phyloP scores from a whole-genome alignment of 768 basidiomycete species.

The Suillus lakei region DNA sequence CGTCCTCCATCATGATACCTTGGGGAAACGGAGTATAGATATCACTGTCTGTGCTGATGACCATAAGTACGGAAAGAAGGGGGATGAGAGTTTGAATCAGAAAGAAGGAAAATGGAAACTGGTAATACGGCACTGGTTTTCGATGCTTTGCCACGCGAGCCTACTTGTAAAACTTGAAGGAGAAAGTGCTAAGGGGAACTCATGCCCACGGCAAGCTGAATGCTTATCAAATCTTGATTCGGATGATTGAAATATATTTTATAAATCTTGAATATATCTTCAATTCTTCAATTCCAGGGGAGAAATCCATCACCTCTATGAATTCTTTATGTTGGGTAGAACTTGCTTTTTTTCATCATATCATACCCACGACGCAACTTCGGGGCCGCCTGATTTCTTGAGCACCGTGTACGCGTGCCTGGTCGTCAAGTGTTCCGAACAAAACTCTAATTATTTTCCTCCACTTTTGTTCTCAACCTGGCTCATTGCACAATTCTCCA shows the following conservation, averaged over 20 bases:
- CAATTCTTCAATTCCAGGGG: too few relatives aligned
- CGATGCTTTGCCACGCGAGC: constrained; percentile 51
- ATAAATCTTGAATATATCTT: too few relatives aligned
- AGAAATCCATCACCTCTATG: constrained; percentile 5
- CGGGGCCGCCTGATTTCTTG: constrained; percentile 23
- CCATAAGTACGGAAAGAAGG: constrained; percentile 48
- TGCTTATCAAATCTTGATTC: constrained; percentile 5
- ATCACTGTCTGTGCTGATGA: constrained; percentile 57
- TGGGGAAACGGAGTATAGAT: constrained; percentile 61
- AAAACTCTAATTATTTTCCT: constrained; percentile 21
- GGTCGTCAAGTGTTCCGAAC: constrained; percentile 27
- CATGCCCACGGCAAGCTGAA: constrained; percentile 43
- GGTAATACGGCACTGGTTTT: constrained; percentile 32
- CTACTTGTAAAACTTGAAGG: constrained; percentile 23
- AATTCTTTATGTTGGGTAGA: constrained; percentile 9
- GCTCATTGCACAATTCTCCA: background rate
- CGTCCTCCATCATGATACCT: constrained; percentile 60
- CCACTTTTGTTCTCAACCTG: constrained; percentile 12
- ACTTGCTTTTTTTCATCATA: constrained; percentile 4
- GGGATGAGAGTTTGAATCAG: constrained; percentile 26
- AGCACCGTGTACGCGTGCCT: constrained; percentile 30
- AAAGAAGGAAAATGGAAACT: constrained; percentile 28
- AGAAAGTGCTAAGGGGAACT: constrained; percentile 40
- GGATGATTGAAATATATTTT: too few relatives aligned
- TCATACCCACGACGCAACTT: constrained; percentile 17